phyloP scores from a whole-genome alignment of 495 filamentous ascomycete genomes.

The Tuber melanosporum region DNA sequence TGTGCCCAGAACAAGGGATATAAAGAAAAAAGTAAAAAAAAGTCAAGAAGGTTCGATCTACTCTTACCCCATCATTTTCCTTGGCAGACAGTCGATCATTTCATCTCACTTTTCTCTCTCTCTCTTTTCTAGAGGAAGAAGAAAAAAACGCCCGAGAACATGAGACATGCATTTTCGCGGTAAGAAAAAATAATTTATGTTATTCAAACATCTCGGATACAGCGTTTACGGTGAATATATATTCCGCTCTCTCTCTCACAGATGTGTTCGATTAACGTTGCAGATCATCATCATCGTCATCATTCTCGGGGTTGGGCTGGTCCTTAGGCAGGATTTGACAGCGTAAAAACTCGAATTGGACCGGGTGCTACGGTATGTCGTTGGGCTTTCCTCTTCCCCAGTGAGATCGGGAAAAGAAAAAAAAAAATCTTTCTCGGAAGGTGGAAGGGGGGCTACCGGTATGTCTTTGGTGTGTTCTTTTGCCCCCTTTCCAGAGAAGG shows the following conservation, averaged over 20 bases:
- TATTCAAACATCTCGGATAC: neutral
- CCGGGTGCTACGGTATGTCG: too few species aligned
- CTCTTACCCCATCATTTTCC: neutral
- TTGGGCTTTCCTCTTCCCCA: too few species aligned
- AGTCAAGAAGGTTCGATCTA: neutral
- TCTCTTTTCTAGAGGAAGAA: neutral
- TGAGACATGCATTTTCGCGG: conserved; percentile 1
- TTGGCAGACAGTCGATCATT: neutral
- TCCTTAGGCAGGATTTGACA: neutral
- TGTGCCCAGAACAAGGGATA: neutral
- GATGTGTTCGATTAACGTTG: neutral
- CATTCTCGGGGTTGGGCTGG: neutral
- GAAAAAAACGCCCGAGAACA: neutral
- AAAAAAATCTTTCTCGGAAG: too few species aligned
- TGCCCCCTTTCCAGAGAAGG: too few species aligned
- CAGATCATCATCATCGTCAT: neutral
- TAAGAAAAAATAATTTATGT: neutral
- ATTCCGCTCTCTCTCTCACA: neutral
- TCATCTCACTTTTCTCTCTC: neutral
- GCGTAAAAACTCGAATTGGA: too few species aligned
- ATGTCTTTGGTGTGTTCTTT: too few species aligned
- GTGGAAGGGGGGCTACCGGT: too few species aligned
- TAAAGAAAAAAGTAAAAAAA: neutral
- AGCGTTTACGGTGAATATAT: conserved; percentile 4
- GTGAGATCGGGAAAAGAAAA: too few species aligned